Conservation (phyloP, 2,329 filamentous ascomycete genomes). For the Colletotrichum falcatum region DNA sequence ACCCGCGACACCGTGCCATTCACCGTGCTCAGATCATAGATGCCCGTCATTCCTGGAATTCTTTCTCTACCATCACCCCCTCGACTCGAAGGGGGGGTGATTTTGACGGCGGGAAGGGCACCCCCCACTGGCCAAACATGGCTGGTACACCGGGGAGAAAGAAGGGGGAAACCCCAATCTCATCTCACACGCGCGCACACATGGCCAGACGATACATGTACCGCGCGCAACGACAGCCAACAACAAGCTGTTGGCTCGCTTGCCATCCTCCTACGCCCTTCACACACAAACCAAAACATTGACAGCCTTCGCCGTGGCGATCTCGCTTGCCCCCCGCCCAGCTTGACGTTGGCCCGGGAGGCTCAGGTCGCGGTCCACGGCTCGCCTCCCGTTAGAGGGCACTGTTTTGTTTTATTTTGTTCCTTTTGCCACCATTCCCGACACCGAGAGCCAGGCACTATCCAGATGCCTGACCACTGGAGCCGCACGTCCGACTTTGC, state of each 20-base stretch:
- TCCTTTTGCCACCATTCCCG: conserved; percentile 6
- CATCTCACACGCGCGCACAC: conserved; percentile 2
- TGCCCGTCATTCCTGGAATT: neutral
- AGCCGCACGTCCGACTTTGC: neutral
- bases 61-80: conserved; percentile 21
- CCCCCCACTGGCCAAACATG: conserved; percentile 19
- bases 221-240: neutral
- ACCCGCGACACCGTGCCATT: conserved; percentile 20
- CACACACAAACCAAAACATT: conserved; percentile 24
- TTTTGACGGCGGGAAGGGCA: neutral
- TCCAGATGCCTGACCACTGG: neutral
- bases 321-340: neutral
- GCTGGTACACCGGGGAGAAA: conserved; percentile 11
- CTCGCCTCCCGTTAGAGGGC: conserved; percentile 7
- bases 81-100: neutral
- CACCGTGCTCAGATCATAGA: conserved; percentile 24
- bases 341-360: neutral
- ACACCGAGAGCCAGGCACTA: neutral
- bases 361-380: conserved; percentile 1
- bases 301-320: conserved; percentile 7
- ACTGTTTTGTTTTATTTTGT: too few relatives aligned
- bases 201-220: conserved; percentile 1
- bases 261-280: conserved; percentile 12
- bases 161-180: neutral
- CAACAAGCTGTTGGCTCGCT: neutral